phyloP scores from a whole-genome alignment of 2,329 filamentous ascomycete species.

The Bertia moriformis region DNA sequence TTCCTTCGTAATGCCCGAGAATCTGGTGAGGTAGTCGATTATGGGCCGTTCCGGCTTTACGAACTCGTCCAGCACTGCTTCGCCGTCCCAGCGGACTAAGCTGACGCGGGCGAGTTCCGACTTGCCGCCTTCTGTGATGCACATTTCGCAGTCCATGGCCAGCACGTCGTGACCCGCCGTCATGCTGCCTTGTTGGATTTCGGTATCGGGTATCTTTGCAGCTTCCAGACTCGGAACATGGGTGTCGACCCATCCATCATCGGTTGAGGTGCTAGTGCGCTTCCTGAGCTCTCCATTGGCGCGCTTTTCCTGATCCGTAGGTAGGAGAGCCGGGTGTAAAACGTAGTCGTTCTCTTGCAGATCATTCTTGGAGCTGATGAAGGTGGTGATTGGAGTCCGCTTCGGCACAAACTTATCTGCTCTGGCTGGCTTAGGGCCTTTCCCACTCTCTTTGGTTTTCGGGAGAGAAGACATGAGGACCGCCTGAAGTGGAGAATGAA shows the following conservation, averaged over 20 bases:
- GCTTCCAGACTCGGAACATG: slow-evolving; percentile 51
- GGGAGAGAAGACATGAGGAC: slow-evolving; percentile 66
- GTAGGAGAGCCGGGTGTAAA: slow-evolving; percentile 65
- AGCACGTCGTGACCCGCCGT: slow-evolving; percentile 69
- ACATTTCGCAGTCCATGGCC: slow-evolving; percentile 95
- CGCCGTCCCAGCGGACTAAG: slow-evolving; percentile 72
- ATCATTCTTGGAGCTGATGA: slow-evolving; percentile 58
- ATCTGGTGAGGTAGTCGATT: slow-evolving; percentile 79
- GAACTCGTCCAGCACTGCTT: slow-evolving; percentile 71
- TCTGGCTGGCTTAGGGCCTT: slow-evolving; percentile 40
- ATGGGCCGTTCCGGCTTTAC: slow-evolving; percentile 85
- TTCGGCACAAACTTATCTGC: slow-evolving; percentile 59
- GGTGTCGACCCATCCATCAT: slow-evolving; percentile 72
- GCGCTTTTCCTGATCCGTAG: slow-evolving; percentile 34
- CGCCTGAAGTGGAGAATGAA: slow-evolving; percentile 76
- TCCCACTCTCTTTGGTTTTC: slow-evolving; percentile 49
- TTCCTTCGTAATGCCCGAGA: slow-evolving; percentile 79
- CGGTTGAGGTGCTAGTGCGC: slow-evolving; percentile 25
- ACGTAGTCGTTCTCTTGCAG: slow-evolving; percentile 72
- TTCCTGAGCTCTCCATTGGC: slow-evolving; percentile 37
- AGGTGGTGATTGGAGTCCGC: slow-evolving; percentile 69
- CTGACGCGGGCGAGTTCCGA: slow-evolving; percentile 82
- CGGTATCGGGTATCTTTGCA: slow-evolving; percentile 49
- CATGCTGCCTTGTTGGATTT: slow-evolving; percentile 68
- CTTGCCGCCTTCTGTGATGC: slow-evolving; percentile 65